Conservation (phyloP, 176 grass and related monocot genomes). For the Rhynchospora tenuis region DNA sequence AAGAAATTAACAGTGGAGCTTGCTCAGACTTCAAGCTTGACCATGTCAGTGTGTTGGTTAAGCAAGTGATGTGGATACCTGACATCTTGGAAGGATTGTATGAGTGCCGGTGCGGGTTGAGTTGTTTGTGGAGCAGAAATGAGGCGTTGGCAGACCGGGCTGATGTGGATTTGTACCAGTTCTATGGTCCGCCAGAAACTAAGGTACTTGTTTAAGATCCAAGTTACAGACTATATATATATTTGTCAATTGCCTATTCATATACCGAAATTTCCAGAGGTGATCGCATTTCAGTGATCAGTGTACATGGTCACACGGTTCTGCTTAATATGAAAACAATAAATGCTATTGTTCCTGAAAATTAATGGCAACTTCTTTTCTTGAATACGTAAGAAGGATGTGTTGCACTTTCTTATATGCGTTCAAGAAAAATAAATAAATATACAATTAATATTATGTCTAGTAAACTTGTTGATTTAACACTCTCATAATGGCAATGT, state of each 20-base stretch:
- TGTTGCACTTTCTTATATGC: no score
- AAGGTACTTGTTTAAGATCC: no score
- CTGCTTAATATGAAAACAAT: no score
- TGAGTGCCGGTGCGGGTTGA: slow-evolving; percentile 28
- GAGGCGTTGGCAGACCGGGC: slow-evolving; percentile 22
- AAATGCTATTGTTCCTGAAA: no score
- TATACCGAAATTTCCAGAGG: not conserved
- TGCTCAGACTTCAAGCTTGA: slow-evolving; percentile 10
- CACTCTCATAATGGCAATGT: not conserved
- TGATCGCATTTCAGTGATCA: not conserved
- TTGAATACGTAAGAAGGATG: no score
- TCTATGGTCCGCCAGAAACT: slow-evolving; percentile 6
- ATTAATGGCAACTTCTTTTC: no score
- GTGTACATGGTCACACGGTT: no score
- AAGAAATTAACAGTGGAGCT: not conserved
- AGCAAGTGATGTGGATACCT: slow-evolving; percentile 28
- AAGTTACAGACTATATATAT: no score
- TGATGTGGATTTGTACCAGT: slow-evolving; percentile 31
- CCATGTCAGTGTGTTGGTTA: slow-evolving; percentile 30
- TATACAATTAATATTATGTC: no score
- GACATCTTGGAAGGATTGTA: slow-evolving; percentile 32
- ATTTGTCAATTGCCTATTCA: no score
- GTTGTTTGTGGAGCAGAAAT: slow-evolving; percentile 31
- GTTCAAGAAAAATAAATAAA: no score
- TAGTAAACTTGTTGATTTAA: no score